A percentile compares a stretch with the other conserved stretches of the same genome.
Evolutionary conservation across 495 filamentous ascomycete genomes (phyloP).

Genomic region (Podospora pseudocomata): DNA sequence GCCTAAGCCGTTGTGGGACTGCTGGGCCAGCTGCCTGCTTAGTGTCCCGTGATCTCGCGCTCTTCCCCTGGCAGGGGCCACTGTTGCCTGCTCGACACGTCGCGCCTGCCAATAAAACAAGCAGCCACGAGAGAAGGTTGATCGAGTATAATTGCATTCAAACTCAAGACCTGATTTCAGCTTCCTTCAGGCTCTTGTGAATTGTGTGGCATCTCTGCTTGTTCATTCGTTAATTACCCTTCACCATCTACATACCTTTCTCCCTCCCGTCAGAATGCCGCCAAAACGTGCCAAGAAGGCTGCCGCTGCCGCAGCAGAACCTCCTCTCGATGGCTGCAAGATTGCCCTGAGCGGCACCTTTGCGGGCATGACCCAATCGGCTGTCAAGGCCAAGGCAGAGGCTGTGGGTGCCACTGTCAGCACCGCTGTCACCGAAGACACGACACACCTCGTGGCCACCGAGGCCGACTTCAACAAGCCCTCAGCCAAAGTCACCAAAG

Average conservation of each 20-base stretch:
- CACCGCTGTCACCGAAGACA: constrained; percentile 43
- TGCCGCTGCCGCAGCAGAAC: constrained; percentile 24
- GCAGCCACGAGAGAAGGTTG: neutral
- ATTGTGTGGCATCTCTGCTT: too few relatives aligned
- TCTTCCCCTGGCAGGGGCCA: constrained; percentile 5
- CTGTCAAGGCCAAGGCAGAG: constrained; percentile 44
- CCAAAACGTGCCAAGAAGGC: constrained; percentile 29
- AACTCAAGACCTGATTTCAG: too few relatives aligned
- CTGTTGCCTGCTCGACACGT: constrained; percentile 29
- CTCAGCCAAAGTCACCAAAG: constrained; percentile 48
- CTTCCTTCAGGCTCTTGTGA: neutral
- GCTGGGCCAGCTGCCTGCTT: constrained; percentile 3
- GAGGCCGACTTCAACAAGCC: constrained; percentile 51
- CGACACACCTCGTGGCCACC: constrained; percentile 60
- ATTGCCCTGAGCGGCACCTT: constrained; percentile 63
- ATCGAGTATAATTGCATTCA: neutral
- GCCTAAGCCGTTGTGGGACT: constrained; percentile 24
- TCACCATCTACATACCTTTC: too few relatives aligned
- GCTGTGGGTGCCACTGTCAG: constrained; percentile 48
- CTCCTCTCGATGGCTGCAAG: constrained; percentile 41
- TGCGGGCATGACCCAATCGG: constrained; percentile 48
- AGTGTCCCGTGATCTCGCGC: constrained; percentile 22
- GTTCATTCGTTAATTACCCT: too few relatives aligned
- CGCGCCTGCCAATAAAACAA: constrained; percentile 17
- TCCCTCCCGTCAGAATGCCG: constrained; percentile 18